Conservation (phyloP, 805 yeast genomes). For the Torulaspora quercuum region DNA sequence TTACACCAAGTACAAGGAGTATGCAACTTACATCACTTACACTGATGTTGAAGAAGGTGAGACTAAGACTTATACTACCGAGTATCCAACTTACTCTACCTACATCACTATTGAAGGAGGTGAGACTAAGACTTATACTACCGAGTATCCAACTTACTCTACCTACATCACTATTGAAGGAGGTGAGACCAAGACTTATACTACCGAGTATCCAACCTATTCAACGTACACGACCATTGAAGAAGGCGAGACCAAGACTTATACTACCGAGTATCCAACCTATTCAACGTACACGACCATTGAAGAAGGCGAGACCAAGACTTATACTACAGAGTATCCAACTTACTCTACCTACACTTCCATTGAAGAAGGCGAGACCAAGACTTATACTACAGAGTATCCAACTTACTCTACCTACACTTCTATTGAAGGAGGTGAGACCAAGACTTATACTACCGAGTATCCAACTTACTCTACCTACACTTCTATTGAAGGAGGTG, state of each 20-base stretch:
- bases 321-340: neutral
- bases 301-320: neutral
- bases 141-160: conserved; percentile 1
- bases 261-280: neutral
- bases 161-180: conserved; percentile 3
- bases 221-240: no score
- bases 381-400: neutral
- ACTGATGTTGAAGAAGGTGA: neutral
- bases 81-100: neutral
- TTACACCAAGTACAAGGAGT: no score
- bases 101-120: neutral
- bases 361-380: neutral
- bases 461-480: neutral
- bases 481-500: neutral
- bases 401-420: neutral
- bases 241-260: neutral
- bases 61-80: neutral
- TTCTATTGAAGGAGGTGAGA: neutral
- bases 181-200: conserved; percentile 1
- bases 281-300: neutral
- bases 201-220: neutral
- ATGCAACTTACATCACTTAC: no score
- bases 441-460: neutral
- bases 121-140: neutral
- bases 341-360: neutral